Evolutionary conservation across 768 basidiomycete genomes (phyloP).

Genomic region (Amanita muscaria): DNA sequence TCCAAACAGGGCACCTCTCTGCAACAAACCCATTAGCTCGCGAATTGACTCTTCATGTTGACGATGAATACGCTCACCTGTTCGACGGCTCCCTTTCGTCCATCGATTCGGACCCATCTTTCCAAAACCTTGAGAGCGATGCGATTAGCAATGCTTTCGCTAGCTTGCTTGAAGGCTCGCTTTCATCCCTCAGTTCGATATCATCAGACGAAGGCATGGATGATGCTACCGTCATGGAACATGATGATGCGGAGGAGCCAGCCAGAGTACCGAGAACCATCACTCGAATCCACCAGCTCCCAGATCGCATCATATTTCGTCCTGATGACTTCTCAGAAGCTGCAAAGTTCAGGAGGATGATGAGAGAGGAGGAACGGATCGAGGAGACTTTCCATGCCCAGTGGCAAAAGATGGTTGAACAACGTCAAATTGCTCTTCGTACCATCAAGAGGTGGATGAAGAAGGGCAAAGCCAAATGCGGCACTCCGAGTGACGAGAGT

Average conservation of each 20-base stretch:
- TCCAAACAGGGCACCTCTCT: not conserved
- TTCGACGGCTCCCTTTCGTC: not conserved
- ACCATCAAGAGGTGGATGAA: not conserved
- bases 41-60: not conserved
- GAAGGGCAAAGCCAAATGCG: not conserved
- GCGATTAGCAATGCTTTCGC: not conserved
- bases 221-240: not conserved
- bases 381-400: not conserved
- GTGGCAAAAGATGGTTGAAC: conserved; percentile 5
- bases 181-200: not conserved
- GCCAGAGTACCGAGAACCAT: not conserved
- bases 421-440: not conserved
- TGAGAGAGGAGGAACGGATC: not conserved
- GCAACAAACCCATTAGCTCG: not conserved
- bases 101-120: not conserved
- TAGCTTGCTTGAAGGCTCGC: not conserved
- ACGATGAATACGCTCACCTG: not conserved
- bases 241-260: not conserved
- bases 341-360: not conserved
- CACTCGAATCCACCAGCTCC: not conserved
- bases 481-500: not conserved
- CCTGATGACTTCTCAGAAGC: not conserved
- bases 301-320: not conserved
- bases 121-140: not conserved
- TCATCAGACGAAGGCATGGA: not conserved